Evolutionary conservation across 148 eudicot genomes (phyloP), one percentile per base, ranked within the genome.

Genomic region (Nyssa sinensis): DNA sequence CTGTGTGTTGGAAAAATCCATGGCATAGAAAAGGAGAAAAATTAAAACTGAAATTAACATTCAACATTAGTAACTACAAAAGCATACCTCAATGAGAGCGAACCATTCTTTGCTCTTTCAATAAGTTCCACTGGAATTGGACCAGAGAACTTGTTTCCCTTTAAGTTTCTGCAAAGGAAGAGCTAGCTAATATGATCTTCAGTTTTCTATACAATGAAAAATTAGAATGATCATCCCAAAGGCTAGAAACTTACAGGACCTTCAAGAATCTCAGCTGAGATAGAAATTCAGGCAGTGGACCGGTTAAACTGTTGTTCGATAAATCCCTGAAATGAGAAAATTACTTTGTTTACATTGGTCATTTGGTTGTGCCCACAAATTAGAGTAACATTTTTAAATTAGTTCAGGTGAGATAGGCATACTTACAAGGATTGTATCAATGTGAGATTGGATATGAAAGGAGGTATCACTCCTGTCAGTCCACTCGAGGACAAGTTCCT

Each of bases 231-330:
- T n/a, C n/a, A n/a, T 19, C 49, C 12, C 31, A 31, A 1, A 10
- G 5, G 4, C 12, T 32, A 16, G 6, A 5, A 39, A 76, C 79
- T 79, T 65, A 84, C 89, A 86, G 64, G 74, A 53, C 32, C 66
- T 32, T 79, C 64, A 86, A 67, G 9, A 23, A 30, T 31, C 81
- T 47, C 17, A 86, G 66, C 21, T 73, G 44, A 39, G 82, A 62
- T 1, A 83, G 66, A 69, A 72, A 81, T 3, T 72, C 81, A 0
- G 87, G 89, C 35, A 86, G 70, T 44, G 25, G 7, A 30, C 89
- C 89, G 23, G 73, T 77, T 17, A 86, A 73, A 55, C 71, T 74
- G 60, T 69, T 69, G 39, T 5, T 49, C 51, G 72, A 7, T 51
- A 69, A 53, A 53, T 53, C 53, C 72, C 62, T 69, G 72, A 31